These are phyloP conservation scores for Plasmodium billcollinsi DNA, from an alignment of 169 alveolate species.

Conservation along the genomic window DNA sequence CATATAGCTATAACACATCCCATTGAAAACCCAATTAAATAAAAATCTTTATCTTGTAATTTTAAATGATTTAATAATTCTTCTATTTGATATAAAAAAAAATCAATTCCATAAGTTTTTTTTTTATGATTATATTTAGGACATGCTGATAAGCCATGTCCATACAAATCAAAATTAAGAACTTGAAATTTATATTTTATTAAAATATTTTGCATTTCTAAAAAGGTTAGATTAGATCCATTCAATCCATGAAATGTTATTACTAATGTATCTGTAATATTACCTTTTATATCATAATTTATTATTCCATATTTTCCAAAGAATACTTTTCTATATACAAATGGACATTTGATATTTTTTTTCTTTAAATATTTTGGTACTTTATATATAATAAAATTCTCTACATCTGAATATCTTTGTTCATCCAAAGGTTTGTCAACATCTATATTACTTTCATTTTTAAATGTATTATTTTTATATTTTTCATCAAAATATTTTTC, in stretches of 20 bases:
- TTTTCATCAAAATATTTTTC: background rate
- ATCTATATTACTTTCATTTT: background rate
- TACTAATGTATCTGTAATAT: conserved; percentile 76
- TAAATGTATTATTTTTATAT: background rate
- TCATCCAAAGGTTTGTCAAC: background rate
- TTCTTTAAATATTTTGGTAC: conserved; percentile 83
- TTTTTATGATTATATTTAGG: conserved; percentile 84
- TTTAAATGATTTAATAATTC: conserved; percentile 80
- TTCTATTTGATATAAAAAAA: conserved; percentile 84
- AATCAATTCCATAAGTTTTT: conserved; percentile 81
- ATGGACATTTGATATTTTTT: conserved; percentile 83
- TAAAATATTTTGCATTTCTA: conserved; percentile 78
- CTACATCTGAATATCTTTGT: background rate
- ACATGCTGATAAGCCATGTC: conserved; percentile 86
- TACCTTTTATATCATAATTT: conserved; percentile 82
- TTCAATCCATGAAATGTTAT: conserved; percentile 87
- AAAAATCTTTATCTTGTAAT: conserved; percentile 74
- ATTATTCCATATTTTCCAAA: conserved; percentile 83
- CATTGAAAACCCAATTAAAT: conserved; percentile 87
- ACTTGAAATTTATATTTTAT: conserved; percentile 79
- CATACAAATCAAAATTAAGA: conserved; percentile 86
- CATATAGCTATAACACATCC: conserved; percentile 85
- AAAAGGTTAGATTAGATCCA: conserved; percentile 85
- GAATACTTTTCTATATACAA: conserved; percentile 78
- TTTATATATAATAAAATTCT: conserved; percentile 64